Base-by-base conservation (phyloP, 139 green algal species). In the Pycnococcus provasolii region DNA sequence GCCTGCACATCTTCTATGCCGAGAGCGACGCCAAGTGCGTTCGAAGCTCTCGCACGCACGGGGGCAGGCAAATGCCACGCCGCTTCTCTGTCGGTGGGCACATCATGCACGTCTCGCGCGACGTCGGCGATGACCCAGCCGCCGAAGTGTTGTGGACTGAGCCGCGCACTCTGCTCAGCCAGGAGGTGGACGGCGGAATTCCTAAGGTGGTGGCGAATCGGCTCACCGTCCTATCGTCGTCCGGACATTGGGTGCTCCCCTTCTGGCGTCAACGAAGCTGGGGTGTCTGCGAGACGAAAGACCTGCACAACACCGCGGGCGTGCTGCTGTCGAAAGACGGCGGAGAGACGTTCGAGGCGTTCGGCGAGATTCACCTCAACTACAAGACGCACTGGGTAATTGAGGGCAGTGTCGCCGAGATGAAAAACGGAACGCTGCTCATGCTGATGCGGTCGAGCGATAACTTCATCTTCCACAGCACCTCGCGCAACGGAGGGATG, bases 391-490 rank as follows among this genome's bases (percentile, higher is more conserved):
- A 64, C 58, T 64, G 58, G 58, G 40, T 64, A 4, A 64, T 64
- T 42, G 58, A 64, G 58, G 1, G 37, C 37, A 26, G 42, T 4
- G 58, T 37, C 42, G 13, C 50, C 42, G 58, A 64, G 58, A 41
- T 64, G 5, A 4, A 7, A 15, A 64, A 64, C 58, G 40, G 58
- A 4, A 64, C 58, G 58, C 58, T 64, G 6, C 58, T 64, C 6
- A 15, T 64, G 37, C 3, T 64, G 58, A 41, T 64, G 58, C 58
- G 58, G 13, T 64, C 58, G 6, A 64, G 42, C 6, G 58, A 64
- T 41, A 42, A 42, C 4, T 64, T 64, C 13, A 46, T 64, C 7
- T 64, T 52, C 58, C 9, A 37, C 37, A 64, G 58, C 58, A 64
- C 40, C 42, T 50, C 37, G 42, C 4, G 11, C 37, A 37, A 64